phyloP scores from a whole-genome alignment of 2,329 filamentous ascomycete genomes.

The Pyrenochaeta sp. region DNA sequence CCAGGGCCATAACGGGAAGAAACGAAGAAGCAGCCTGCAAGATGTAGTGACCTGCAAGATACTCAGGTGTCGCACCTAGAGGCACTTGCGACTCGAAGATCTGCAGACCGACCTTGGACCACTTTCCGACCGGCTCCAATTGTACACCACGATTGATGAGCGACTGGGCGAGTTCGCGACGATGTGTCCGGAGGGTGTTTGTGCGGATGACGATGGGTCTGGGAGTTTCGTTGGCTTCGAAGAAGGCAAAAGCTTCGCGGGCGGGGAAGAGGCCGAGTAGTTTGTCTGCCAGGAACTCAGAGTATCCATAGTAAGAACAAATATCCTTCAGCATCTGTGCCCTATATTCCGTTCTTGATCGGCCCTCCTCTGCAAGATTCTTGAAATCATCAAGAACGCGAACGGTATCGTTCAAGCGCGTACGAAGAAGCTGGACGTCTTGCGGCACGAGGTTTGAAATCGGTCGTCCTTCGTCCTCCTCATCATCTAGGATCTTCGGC shows the following conservation, averaged over 20 bases:
- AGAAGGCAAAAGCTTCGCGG: constrained; percentile 95
- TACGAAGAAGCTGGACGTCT: constrained; percentile 86
- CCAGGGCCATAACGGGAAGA: constrained; percentile 95
- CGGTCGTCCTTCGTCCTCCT: constrained; percentile 66
- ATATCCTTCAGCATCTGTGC: constrained; percentile 87
- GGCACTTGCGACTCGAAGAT: constrained; percentile 90
- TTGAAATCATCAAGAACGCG: constrained; percentile 89
- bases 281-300: constrained; percentile 92
- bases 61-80: constrained; percentile 94
- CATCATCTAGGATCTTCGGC: constrained; percentile 69
- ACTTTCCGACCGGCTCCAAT: constrained; percentile 95
- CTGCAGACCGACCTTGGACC: constrained; percentile 97
- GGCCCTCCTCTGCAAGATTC: constrained; percentile 78
- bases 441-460: constrained; percentile 71
- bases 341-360: constrained; percentile 88
- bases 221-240: constrained; percentile 96
- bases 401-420: constrained; percentile 90
- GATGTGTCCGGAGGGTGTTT: constrained; percentile 84
- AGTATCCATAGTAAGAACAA: constrained; percentile 97
- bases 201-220: constrained; percentile 95
- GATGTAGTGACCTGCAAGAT: constrained; percentile 97
- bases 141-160: constrained; percentile 97
- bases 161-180: constrained; percentile 84
- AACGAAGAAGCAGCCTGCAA: constrained; percentile 96
- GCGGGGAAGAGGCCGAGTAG: constrained; percentile 91